Evolutionary conservation across 129 eudicot species (phyloP).

Genomic region (Calendula officinalis): DNA sequence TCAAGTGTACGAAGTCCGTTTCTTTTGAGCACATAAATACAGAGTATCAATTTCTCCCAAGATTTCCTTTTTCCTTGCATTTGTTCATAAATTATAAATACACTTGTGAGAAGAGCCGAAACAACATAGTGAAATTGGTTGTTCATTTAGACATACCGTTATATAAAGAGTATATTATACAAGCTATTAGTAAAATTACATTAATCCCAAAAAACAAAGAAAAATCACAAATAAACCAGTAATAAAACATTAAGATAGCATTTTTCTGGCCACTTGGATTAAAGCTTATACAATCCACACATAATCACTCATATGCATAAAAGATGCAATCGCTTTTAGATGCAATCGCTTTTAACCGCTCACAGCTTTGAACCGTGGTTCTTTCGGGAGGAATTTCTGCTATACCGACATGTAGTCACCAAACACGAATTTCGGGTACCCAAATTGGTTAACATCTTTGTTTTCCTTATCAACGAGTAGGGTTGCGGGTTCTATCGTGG

Average conservation of each 20-base stretch:
- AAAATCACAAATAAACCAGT: neutral
- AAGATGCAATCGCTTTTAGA: neutral
- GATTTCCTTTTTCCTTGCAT: too few relatives aligned
- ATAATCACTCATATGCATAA: slow-evolving; percentile 1
- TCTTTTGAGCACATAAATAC: too few relatives aligned
- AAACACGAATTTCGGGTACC: slow-evolving; percentile 69
- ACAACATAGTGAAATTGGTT: too few relatives aligned
- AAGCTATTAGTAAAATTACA: slow-evolving; percentile 6
- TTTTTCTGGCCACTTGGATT: slow-evolving; percentile 11
- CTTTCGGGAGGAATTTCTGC: slow-evolving; percentile 87
- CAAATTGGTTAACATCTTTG: slow-evolving; percentile 17
- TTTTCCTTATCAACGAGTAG: slow-evolving; percentile 33
- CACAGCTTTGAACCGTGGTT: slow-evolving; percentile 87
- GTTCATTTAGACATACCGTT: too few relatives aligned
- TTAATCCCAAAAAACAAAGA: slow-evolving; percentile 14
- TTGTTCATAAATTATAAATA: too few relatives aligned
- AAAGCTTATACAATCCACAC: slow-evolving; percentile 18
- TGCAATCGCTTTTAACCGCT: slow-evolving; percentile 26
- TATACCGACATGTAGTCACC: slow-evolving; percentile 83
- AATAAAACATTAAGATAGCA: slow-evolving; percentile 16
- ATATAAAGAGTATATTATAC: too few relatives aligned
- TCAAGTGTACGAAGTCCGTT: too few relatives aligned
- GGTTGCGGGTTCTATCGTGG: slow-evolving; percentile 58
- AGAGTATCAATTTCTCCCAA: too few relatives aligned
- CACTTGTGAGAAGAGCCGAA: too few relatives aligned